Evolutionary conservation across 495 filamentous ascomycete species (phyloP).

Genomic region (Hamigera avellanea): DNA sequence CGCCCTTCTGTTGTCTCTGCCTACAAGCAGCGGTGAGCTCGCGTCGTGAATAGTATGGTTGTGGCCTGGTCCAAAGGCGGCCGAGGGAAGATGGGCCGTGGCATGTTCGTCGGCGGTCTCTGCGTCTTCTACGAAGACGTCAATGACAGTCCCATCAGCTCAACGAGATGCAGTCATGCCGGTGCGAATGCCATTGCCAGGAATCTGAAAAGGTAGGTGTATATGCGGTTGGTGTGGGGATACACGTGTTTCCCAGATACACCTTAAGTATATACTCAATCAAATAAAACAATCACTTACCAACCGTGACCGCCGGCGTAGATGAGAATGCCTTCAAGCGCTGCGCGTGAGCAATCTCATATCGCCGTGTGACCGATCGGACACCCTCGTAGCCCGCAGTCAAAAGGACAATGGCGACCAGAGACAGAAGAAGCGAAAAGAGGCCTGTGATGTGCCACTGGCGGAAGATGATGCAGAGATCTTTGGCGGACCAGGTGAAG

Average conservation of each 20-base stretch:
- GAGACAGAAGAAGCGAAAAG: conserved; percentile 63
- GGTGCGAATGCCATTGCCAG: background rate
- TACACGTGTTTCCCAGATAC: too few species aligned
- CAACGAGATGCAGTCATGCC: conserved; percentile 1
- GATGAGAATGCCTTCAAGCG: conserved; percentile 34
- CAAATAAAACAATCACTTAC: conserved; percentile 33
- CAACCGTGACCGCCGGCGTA: conserved; percentile 14
- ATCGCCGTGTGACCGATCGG: conserved; percentile 61
- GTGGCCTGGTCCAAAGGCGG: conserved; percentile 1
- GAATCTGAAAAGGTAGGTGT: too few species aligned
- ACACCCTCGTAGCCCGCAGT: conserved; percentile 86
- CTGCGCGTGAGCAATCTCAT: conserved; percentile 52
- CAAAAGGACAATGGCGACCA: conserved; percentile 68
- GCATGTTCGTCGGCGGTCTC: conserved; percentile 29
- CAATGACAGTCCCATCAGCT: conserved; percentile 17
- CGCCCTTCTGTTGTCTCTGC: conserved; percentile 34
- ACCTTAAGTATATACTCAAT: conserved; percentile 3
- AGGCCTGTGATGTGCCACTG: conserved; percentile 74
- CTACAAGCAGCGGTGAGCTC: conserved; percentile 64
- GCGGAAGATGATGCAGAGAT: conserved; percentile 92
- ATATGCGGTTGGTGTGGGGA: too few species aligned
- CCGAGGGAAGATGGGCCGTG: conserved; percentile 14
- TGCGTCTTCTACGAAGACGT: conserved; percentile 30
- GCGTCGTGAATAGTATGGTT: conserved; percentile 27
- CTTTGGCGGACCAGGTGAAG: conserved; percentile 85